Base-by-base conservation (phyloP, 2,329 filamentous ascomycete genomes). In the Beauveria bassiana region DNA sequence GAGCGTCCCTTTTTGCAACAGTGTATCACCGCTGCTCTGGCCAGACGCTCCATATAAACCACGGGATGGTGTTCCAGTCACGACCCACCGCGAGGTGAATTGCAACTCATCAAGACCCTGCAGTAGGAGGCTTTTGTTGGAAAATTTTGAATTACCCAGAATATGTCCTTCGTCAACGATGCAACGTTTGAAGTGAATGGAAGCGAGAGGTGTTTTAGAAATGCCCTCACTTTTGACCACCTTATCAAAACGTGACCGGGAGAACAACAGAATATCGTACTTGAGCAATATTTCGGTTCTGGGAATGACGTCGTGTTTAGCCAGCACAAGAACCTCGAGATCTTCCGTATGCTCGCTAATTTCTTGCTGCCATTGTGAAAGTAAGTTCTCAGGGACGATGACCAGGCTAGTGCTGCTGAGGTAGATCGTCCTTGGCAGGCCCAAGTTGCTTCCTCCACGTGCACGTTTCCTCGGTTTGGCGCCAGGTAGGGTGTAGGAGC, bases 141-240 rank as follows among this genome's bases (percentile, higher is more conserved):
- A 77, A 6, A 74, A 72, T 2, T 74, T 81, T 0, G 83, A 83
- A 43, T 89, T 88, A 0, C 91, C 90, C 62, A 96, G 86, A 63
- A 84, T 89, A 71, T 97, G 92, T 0, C 93, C 93, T 78, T 97
- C 93, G 65, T 98, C 93, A 20, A 96, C 88, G 51, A 98, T 93
- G 52, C 96, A 87, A 1, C 93, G 83, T 68, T 96, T 87, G 81
- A 93, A 96, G 67, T 91, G 91, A 3, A 97, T 73, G 8, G 83
- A 74, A 45, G 85, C 85, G 20, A 97, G 73, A 0, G 88, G 83
- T 1, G 86, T 89, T 10, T 81, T 71, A 38, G 62, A 75, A 43
- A 64, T 72, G 3, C 65, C 68, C 7, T 65, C 66, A 56, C 67
- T 76, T 69, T 63, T 71, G 52, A 67, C 75, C 77, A 87, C 72